Evolutionary conservation across 805 yeast species (phyloP).

Genomic region (Pichia nakasei): DNA sequence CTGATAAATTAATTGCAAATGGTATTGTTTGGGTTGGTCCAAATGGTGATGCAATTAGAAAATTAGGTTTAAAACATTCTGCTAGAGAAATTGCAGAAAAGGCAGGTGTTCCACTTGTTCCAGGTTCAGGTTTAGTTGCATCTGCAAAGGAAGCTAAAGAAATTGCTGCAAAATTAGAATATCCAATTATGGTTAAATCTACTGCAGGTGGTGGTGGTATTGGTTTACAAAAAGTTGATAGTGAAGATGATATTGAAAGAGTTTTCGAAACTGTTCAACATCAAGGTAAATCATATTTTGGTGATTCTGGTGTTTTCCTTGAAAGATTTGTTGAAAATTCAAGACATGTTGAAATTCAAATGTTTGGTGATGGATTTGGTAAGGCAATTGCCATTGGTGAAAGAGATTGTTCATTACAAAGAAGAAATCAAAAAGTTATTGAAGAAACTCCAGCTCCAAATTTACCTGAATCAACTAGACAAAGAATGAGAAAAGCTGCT

Average conservation of each 20-base stretch:
- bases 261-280: conserved; percentile 89
- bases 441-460: conserved; percentile 98
- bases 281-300: conserved; percentile 88
- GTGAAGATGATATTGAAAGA: conserved; percentile 67
- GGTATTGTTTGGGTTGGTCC: conserved; percentile 96
- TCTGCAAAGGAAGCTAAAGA: conserved; percentile 65
- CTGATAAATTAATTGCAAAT: conserved; percentile 75
- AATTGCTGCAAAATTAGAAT: conserved; percentile 66
- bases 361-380: conserved; percentile 94
- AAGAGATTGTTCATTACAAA: conserved; percentile 94
- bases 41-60: conserved; percentile 83
- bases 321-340: conserved; percentile 94
- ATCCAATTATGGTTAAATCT: conserved; percentile 92
- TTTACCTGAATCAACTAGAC: conserved; percentile 71
- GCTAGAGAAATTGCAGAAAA: conserved; percentile 87
- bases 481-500: conserved; percentile 70
- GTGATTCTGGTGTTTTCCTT: conserved; percentile 90
- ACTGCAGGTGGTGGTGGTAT: conserved; percentile 99
- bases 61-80: conserved; percentile 89
- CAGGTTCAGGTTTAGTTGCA: conserved; percentile 85
- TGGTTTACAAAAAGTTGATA: conserved; percentile 89
- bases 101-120: conserved; percentile 94
- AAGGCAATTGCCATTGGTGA: conserved; percentile 91
- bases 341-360: conserved; percentile 93
- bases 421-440: conserved; percentile 92